Percentiles rank a stretch among this genome's conserved stretches.
Conservation (phyloP, 345 rosid genomes). For the Lepidium sativum region DNA sequence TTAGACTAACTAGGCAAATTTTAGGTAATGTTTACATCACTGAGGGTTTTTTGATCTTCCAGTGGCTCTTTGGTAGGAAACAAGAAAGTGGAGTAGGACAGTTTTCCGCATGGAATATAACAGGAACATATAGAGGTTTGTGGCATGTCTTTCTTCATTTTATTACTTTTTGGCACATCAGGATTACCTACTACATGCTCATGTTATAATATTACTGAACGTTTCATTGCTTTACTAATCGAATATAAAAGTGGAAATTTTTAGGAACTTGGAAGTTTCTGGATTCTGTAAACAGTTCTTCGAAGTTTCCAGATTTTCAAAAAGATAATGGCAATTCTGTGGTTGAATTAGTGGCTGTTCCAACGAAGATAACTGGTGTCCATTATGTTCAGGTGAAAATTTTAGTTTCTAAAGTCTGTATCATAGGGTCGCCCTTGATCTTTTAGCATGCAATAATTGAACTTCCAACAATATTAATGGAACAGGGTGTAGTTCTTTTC, state of each 20-base stretch:
- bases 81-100: slow-evolving; percentile 62
- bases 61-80: slow-evolving; percentile 73
- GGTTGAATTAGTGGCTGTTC: slow-evolving; percentile 74
- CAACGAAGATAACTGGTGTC: slow-evolving; percentile 86
- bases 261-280: slow-evolving; percentile 86
- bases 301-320: slow-evolving; percentile 66
- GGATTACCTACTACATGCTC: background rate
- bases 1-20: background rate
- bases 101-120: slow-evolving; percentile 82
- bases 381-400: slow-evolving; percentile 89
- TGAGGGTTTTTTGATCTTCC: slow-evolving; percentile 23
- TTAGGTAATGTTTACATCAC: background rate
- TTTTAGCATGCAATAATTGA: slow-evolving; percentile 5
- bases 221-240: background rate
- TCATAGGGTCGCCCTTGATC: background rate
- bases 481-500: slow-evolving; percentile 90
- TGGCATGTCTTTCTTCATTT: slow-evolving; percentile 12
- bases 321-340: slow-evolving; percentile 73
- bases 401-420: slow-evolving; percentile 1
- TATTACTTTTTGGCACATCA: background rate
- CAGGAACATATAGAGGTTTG: slow-evolving; percentile 97
- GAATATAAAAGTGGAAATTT: slow-evolving; percentile 14
- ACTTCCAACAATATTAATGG: slow-evolving; percentile 12
- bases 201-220: too few species aligned
- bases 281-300: slow-evolving; percentile 64